Evolutionary conservation across 2,329 filamentous ascomycete genomes (phyloP).

Genomic region (Colletotrichum sp.): DNA sequence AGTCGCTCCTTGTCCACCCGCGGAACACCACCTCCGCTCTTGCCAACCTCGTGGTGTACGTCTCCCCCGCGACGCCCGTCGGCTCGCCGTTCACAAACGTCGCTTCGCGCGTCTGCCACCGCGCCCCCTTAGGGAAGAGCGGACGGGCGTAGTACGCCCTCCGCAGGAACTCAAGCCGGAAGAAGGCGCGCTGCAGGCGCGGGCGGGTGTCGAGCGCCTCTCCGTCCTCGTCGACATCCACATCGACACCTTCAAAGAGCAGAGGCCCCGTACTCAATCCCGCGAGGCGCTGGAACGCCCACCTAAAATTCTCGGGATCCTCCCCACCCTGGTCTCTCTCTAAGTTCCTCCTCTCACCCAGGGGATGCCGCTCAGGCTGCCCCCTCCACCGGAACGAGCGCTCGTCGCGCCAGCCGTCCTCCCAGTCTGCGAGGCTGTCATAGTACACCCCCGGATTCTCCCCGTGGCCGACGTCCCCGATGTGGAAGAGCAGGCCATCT

Average conservation of each 20-base stretch:
- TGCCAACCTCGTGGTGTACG: not conserved
- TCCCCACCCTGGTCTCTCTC: not conserved
- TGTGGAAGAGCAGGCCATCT: not conserved
- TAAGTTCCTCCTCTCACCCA: not conserved
- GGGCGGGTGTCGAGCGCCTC: not conserved
- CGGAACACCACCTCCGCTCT: not conserved
- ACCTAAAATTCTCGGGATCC: not conserved
- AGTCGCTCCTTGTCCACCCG: not conserved
- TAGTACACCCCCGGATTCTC: not conserved
- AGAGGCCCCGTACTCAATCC: not conserved
- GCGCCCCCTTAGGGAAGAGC: not conserved
- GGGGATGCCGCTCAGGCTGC: not conserved
- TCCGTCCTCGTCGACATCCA: not conserved
- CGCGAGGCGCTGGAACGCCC: not conserved
- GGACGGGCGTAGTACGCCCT: not conserved
- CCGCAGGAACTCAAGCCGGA: conserved; percentile 10
- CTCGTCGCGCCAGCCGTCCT: not conserved
- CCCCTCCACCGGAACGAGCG: not conserved
- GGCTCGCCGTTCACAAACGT: not conserved
- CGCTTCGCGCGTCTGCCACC: not conserved
- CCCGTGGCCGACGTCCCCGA: not conserved
- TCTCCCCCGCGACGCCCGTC: not conserved
- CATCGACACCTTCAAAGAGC: not conserved
- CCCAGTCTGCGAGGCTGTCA: not conserved
- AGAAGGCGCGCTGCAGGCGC: conserved; percentile 8